A percentile compares a stretch with the other conserved stretches of the same genome.
phyloP scores from a whole-genome alignment of 176 grass and related monocot species.

The Sorghum bicolor region DNA sequence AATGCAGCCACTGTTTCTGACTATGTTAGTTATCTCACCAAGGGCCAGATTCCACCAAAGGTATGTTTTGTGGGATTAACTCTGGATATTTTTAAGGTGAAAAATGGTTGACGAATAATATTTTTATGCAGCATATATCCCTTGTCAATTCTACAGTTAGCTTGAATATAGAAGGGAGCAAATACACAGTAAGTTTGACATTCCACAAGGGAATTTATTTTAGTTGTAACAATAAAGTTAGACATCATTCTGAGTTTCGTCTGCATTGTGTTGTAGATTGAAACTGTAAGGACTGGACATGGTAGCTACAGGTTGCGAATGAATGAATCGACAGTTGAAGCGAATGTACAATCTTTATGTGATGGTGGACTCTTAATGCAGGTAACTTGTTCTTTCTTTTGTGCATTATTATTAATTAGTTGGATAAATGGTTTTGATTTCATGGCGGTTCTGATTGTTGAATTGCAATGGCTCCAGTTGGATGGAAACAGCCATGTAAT shows the following conservation, averaged over 20 bases:
- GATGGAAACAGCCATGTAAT: constrained; percentile 97
- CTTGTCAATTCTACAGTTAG: constrained; percentile 79
- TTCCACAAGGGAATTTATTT: background rate
- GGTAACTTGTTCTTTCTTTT: constrained; percentile 42
- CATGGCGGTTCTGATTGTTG: constrained; percentile 11
- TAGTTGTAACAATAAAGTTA: constrained; percentile 19
- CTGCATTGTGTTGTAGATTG: constrained; percentile 53
- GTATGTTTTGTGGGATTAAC: constrained; percentile 44
- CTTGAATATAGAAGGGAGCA: constrained; percentile 93
- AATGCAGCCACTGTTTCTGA: constrained; percentile 72
- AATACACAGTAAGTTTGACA: constrained; percentile 80
- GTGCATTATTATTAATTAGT: background rate
- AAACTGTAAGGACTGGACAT: constrained; percentile 67
- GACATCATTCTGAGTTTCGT: constrained; percentile 4
- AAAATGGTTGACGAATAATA: constrained; percentile 26
- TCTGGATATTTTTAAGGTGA: constrained; percentile 28
- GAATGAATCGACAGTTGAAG: constrained; percentile 75
- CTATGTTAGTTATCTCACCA: constrained; percentile 85
- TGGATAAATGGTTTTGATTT: constrained; percentile 11
- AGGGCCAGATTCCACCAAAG: constrained; percentile 99
- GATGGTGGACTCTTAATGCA: constrained; percentile 98
- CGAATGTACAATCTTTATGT: constrained; percentile 78
- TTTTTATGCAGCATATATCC: constrained; percentile 85
- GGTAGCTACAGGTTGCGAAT: constrained; percentile 77
- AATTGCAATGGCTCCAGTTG: constrained; percentile 51